Evolutionary conservation across 352 stramenopile species (phyloP), one percentile per base, ranked within the genome.

Genomic region (Pythium volutum): DNA sequence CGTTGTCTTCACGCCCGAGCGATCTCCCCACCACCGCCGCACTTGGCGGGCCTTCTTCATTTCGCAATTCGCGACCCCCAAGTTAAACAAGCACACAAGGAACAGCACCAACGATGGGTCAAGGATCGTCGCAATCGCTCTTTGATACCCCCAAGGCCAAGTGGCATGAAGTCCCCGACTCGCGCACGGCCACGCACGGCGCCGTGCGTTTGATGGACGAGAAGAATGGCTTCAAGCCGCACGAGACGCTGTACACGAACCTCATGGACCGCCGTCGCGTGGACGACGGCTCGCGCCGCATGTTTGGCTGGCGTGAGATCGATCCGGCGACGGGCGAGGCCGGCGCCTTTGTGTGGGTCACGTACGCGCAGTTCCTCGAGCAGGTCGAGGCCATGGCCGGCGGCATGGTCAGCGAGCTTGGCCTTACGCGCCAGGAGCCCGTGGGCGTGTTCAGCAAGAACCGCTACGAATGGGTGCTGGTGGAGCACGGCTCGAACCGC

Each of bases 361-460:
- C 77, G 26, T 81, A 88, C 63, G 68, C 63, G 56, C 65, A 88
- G 39, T 84, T 88, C 66, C 46, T 83, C 48, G 64, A 72, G 3
- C 64, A 78, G 18, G 75, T 86, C 15, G 75, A 81, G 15, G 67
- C 62, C n/a, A 50, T 75, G 18, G 64, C 76, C 2, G 74, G 64
- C 3, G 79, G 73, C 18, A 75, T 88, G 71, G 69, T 58, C 4
- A 52, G 70, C 33, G 50, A 54, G 9, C 57, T 87, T 33, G 53
- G 69, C 10, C 48, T 80, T 47, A 36, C 70, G 51, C 74, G 79
- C 34, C 63, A 72, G 16, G 79, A 80, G 42, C 73, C 84, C 31
- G 71, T 92, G 26, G 82, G 82, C 6, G 49, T 89, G n/a, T 89
- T 92, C 68, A 71, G 61, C 60, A 88, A 87, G 68, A 90, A 89